These are phyloP conservation scores for Alternaria postmessia DNA, from an alignment of 2,329 filamentous ascomycete species.

Conservation along the genomic window DNA sequence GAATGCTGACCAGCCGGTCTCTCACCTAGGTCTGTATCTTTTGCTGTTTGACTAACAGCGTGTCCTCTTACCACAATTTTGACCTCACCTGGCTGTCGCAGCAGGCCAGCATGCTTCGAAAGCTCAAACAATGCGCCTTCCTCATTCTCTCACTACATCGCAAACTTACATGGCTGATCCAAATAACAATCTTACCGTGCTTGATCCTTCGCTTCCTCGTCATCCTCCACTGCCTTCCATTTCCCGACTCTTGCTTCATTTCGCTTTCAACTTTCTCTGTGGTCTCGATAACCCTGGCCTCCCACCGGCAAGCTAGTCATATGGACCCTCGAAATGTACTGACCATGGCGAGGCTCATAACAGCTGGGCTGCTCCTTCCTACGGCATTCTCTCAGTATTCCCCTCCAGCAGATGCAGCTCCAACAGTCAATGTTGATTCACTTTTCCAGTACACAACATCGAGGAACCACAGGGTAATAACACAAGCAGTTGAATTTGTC, in stretches of 20 bases:
- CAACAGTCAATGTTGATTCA: conserved; percentile 26
- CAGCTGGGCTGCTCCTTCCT: neutral
- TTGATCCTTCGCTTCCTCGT: neutral
- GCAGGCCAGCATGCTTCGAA: conserved; percentile 10
- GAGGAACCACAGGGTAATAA: conserved; percentile 33
- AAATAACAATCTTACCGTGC: neutral
- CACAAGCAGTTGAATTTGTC: conserved; percentile 35
- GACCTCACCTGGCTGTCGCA: conserved; percentile 24
- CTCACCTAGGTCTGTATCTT: neutral
- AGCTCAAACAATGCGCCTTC: neutral
- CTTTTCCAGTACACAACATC: conserved; percentile 34
- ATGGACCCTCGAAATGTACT: neutral
- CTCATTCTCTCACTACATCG: conserved; percentile 22
- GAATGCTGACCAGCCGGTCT: neutral
- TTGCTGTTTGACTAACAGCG: conserved; percentile 19
- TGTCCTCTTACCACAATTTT: conserved; percentile 18
- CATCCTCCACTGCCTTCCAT: conserved; percentile 1
- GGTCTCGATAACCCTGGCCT: neutral
- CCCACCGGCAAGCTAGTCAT: neutral
- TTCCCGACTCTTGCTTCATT: neutral
- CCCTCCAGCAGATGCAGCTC: conserved; percentile 20
- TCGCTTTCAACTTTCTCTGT: neutral
- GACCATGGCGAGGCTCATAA: neutral
- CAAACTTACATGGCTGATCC: neutral
- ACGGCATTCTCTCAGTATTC: conserved; percentile 21